phyloP scores from a whole-genome alignment of 257 asterid genomes.

The Solanum pennellii region DNA sequence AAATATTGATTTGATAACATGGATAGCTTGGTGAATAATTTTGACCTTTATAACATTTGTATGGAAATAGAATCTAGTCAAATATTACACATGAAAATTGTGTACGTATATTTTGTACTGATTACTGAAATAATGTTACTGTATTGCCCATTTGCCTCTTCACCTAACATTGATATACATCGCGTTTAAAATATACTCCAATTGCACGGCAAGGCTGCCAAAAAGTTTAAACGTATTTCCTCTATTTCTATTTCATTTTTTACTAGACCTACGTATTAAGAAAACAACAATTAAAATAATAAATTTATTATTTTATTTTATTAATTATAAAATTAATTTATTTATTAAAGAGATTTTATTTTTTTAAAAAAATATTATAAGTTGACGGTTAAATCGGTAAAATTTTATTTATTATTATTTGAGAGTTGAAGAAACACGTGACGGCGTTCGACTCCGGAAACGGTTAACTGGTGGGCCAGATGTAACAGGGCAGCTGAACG shows the following conservation, averaged over 20 bases:
- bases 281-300: too few species aligned
- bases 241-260: too few species aligned
- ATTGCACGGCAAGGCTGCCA: not conserved
- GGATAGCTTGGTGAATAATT: not conserved
- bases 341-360: too few species aligned
- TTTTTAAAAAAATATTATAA: too few species aligned
- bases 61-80: not conserved
- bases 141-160: not conserved
- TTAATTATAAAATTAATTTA: too few species aligned
- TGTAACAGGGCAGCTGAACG: not conserved
- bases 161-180: not conserved
- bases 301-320: too few species aligned
- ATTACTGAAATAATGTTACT: not conserved
- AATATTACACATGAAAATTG: not conserved
- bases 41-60: not conserved
- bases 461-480: not conserved
- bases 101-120: not conserved
- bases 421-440: not conserved
- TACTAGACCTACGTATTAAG: too few species aligned
- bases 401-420: too few species aligned
- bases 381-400: too few species aligned
- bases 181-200: not conserved
- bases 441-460: not conserved
- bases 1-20: not conserved
- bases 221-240: not conserved